phyloP scores from a whole-genome alignment of 2,329 filamentous ascomycete genomes.

The Elsinoe arachidis region DNA sequence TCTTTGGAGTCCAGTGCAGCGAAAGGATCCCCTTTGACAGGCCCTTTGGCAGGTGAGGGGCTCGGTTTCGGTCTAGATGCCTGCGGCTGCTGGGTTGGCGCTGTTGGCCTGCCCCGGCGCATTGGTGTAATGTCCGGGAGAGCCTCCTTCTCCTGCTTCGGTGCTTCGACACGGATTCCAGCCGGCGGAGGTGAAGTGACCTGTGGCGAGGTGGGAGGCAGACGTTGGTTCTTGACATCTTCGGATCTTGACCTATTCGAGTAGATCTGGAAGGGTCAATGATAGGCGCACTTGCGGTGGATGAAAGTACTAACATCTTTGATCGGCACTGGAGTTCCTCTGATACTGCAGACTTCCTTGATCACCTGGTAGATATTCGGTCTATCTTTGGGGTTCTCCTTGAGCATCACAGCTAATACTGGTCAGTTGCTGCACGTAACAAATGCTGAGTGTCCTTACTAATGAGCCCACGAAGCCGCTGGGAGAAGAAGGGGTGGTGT shows the following conservation, averaged over 20 bases:
- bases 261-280: constrained; percentile 38
- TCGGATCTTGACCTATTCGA: constrained; percentile 54
- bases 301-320: constrained; percentile 55
- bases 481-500: constrained; percentile 78
- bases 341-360: constrained; percentile 78
- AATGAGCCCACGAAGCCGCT: constrained; percentile 80
- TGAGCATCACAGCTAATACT: constrained; percentile 70
- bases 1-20: constrained; percentile 71
- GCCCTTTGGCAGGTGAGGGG: constrained; percentile 43
- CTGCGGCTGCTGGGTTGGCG: constrained; percentile 37
- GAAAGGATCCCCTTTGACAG: constrained; percentile 76
- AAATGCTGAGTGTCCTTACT: constrained; percentile 45
- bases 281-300: neutral
- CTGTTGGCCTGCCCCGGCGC: constrained; percentile 71
- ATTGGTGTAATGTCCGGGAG: constrained; percentile 91
- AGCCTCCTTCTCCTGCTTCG: constrained; percentile 57
- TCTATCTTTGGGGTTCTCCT: constrained; percentile 66
- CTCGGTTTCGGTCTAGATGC: constrained; percentile 33
- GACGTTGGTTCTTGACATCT: constrained; percentile 49
- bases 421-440: neutral
- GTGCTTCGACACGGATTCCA: constrained; percentile 33
- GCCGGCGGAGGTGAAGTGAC: constrained; percentile 39
- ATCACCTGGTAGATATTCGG: constrained; percentile 95
- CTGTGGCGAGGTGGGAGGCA: constrained; percentile 49
- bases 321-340: constrained; percentile 75